Percentiles rank a stretch among this genome's conserved stretches.
Conservation (phyloP, 2,329 filamentous ascomycete genomes). For the Exophiala alcalophila region DNA sequence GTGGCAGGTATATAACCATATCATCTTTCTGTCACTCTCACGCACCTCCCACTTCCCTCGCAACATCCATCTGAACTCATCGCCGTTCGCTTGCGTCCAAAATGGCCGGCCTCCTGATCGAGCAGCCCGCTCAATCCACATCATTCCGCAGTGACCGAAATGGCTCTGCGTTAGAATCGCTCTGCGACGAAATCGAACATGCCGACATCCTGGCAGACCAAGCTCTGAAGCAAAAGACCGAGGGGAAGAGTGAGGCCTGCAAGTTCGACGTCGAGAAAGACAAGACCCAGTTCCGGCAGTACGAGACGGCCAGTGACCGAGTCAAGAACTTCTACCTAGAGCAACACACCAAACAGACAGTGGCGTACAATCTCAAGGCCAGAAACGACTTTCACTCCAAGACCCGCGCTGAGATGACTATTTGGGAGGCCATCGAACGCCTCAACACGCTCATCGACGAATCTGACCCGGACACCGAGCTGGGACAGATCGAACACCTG, state of each 20-base stretch:
- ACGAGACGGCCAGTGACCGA: conserved; percentile 75
- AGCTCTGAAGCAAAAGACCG: conserved; percentile 46
- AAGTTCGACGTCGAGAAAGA: conserved; percentile 73
- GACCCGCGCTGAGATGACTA: conserved; percentile 70
- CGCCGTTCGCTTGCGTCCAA: conserved; percentile 1
- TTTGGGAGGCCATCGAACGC: conserved; percentile 92
- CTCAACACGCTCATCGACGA: conserved; percentile 88
- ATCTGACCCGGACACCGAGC: conserved; percentile 81
- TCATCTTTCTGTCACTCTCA: no score
- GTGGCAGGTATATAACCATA: no score
- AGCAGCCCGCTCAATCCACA: conserved; percentile 20
- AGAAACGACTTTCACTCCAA: conserved; percentile 68
- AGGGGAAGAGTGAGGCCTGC: conserved; percentile 50
- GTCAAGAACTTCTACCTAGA: conserved; percentile 84
- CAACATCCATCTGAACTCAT: not conserved
- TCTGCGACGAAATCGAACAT: conserved; percentile 58
- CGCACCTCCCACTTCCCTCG: no score
- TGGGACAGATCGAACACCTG: conserved; percentile 86
- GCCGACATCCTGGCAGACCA: conserved; percentile 60
- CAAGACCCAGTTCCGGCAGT: conserved; percentile 77
- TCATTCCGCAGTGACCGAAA: conserved; percentile 44
- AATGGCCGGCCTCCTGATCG: conserved; percentile 22
- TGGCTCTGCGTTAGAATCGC: conserved; percentile 57
- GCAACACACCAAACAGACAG: conserved; percentile 58
- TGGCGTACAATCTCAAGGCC: conserved; percentile 75